Evolutionary conservation across 2,329 filamentous ascomycete species (phyloP).

Genomic region (Basipetospora chlamydospora): DNA sequence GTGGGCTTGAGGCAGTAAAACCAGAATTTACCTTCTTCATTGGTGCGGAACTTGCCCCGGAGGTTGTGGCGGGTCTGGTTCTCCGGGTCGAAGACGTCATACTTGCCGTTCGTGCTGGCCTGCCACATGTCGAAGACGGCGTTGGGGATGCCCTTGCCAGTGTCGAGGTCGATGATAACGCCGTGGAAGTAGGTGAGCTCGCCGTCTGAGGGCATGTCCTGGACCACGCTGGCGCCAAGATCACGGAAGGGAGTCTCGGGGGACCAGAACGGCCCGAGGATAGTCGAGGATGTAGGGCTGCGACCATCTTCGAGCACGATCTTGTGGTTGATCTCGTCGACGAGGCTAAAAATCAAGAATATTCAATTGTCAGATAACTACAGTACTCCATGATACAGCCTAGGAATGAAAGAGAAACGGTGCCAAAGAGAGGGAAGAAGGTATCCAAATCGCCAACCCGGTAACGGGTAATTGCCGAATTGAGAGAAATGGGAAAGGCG

Average conservation of each 20-base stretch:
- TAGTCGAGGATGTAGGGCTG: conserved; percentile 58
- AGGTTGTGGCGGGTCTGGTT: conserved; percentile 61
- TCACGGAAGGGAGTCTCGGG: conserved; percentile 60
- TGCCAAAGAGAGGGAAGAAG: conserved; percentile 6
- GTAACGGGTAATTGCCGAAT: too few relatives aligned
- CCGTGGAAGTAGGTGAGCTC: conserved; percentile 55
- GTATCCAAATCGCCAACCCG: not conserved
- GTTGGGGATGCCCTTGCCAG: conserved; percentile 48
- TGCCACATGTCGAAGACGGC: conserved; percentile 71
- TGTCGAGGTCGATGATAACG: conserved; percentile 47
- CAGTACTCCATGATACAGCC: not conserved
- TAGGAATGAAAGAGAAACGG: too few relatives aligned
- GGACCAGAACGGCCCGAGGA: conserved; percentile 67
- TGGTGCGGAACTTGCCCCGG: conserved; percentile 59
- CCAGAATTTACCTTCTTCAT: conserved; percentile 54
- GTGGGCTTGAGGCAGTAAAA: conserved; percentile 67
- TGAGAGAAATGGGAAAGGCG: not conserved
- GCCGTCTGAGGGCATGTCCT: conserved; percentile 42
- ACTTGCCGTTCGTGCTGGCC: conserved; percentile 59
- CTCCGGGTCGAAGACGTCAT: conserved; percentile 61
- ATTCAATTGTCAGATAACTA: not conserved
- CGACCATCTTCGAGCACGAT: conserved; percentile 45
- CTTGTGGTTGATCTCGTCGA: conserved; percentile 53
- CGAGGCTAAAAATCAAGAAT: conserved; percentile 26
- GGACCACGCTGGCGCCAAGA: conserved; percentile 51